A percentile compares a stretch with the other conserved stretches of the same genome.
Evolutionary conservation across 345 rosid species (phyloP).

Genomic region (Eucalyptus erythrocorys): DNA sequence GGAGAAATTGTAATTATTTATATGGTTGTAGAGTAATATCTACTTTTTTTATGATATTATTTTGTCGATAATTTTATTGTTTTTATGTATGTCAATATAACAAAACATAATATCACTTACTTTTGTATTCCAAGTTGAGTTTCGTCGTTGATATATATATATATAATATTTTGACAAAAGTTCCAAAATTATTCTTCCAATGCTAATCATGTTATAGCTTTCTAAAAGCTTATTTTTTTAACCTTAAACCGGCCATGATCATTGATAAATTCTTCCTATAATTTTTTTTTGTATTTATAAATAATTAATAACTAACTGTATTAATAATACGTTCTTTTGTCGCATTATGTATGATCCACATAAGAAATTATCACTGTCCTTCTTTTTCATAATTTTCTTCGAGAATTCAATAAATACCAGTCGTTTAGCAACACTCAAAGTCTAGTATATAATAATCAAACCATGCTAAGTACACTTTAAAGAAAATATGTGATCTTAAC

Average conservation of each 20-base stretch:
- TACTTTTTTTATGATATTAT: neutral
- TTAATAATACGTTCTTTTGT: neutral
- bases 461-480: neutral
- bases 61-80: neutral
- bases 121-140: too few species aligned
- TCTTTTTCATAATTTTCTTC: neutral
- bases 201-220: neutral
- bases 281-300: neutral
- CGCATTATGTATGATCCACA: neutral
- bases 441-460: neutral
- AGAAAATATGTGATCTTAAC: neutral
- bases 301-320: neutral
- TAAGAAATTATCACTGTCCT: neutral
- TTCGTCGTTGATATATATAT: too few species aligned
- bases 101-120: too few species aligned
- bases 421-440: neutral
- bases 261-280: neutral
- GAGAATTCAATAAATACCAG: neutral
- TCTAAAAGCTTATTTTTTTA: neutral
- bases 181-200: neutral
- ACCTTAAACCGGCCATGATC: neutral
- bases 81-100: neutral
- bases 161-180: neutral
- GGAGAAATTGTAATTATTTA: too few species aligned
- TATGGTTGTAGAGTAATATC: neutral